Evolutionary conservation across 257 asterid genomes (phyloP), one percentile per base, ranked within the genome.

Genomic region (Penstemon davidsonii): DNA sequence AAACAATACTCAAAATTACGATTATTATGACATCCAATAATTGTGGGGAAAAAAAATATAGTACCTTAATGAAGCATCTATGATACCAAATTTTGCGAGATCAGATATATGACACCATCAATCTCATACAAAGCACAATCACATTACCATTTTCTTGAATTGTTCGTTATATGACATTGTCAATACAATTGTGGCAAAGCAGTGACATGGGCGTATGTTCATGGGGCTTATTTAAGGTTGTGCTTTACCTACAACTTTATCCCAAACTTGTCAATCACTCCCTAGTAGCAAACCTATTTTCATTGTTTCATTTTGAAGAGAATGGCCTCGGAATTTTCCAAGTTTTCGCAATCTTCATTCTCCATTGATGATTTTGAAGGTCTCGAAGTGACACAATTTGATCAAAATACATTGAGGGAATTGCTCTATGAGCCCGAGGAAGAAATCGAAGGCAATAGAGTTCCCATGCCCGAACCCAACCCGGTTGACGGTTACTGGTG

Each of bases 371-470:
- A 80, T 40, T 74, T 75, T 54, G 82, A 76, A 76, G 80, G 66
- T 62, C 60, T 80, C 47, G 81, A 78, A 38, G 64, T 60, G 38
- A 56, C 50, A 3, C 86, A 83, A 45, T 77, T 77, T 42, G 88
- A 83, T 7, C 73, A 73, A 39, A 60, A 74, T 37, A 46, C 66
- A 3, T 70, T 83, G 3, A 44, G 64, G 71, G 85, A 79, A 73
- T 66, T 82, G 42, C 83, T 82, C 7, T 57, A 75, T 45, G 83
- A 74, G 62, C 81, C 82, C 11, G 37, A 2, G 18, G 76, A 73
- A 46, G 82, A 68, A 61, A 51, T 4, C 2, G 46, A 11, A 7
- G 45, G 44, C 33, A 60, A 58, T n/a, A 67, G 40, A 65, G 73
- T 53, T 8, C 38, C 66, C 54, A 40, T 53, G 73, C 44, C 8